Conservation (phyloP, 202 grass and related monocot species). For the Eragrostis tef region DNA sequence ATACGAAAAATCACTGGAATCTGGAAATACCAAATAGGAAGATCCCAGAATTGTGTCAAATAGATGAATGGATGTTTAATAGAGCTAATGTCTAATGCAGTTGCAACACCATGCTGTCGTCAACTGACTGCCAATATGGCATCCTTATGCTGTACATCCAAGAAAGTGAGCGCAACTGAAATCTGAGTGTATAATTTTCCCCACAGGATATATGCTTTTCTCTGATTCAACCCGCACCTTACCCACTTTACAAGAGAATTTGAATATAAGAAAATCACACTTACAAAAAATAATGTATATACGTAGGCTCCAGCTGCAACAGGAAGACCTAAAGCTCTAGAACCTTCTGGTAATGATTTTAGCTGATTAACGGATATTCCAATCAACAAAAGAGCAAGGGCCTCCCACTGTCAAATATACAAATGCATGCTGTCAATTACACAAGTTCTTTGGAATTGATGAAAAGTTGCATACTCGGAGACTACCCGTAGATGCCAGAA, state of each 20-base stretch:
- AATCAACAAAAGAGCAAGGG: slow-evolving; percentile 93
- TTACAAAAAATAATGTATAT: slow-evolving; percentile 92
- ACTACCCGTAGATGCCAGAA: slow-evolving; percentile 8
- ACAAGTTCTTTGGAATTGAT: slow-evolving; percentile 6
- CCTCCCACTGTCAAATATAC: slow-evolving; percentile 76
- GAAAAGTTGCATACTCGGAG: slow-evolving; percentile 24
- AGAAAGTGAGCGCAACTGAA: not conserved
- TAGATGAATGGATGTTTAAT: slow-evolving; percentile 5
- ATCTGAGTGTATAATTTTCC: slow-evolving; percentile 4
- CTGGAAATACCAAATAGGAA: slow-evolving; percentile 8
- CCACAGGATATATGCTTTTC: not conserved
- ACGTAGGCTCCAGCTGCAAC: slow-evolving; percentile 85
- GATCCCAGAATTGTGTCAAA: slow-evolving; percentile 14
- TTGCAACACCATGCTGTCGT: not conserved
- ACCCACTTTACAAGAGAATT: slow-evolving; percentile 16
- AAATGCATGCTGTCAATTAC: slow-evolving; percentile 43
- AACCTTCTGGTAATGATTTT: slow-evolving; percentile 85
- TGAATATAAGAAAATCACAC: slow-evolving; percentile 45
- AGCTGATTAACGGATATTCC: slow-evolving; percentile 98
- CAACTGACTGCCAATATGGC: not conserved
- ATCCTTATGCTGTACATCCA: not conserved
- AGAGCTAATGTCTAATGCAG: slow-evolving; percentile 22
- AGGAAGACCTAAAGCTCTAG: slow-evolving; percentile 74
- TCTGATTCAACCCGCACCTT: slow-evolving; percentile 5
- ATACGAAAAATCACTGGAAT: not conserved